Evolutionary conservation across 257 asterid genomes (phyloP).

Genomic region (Ehretia macrophylla): DNA sequence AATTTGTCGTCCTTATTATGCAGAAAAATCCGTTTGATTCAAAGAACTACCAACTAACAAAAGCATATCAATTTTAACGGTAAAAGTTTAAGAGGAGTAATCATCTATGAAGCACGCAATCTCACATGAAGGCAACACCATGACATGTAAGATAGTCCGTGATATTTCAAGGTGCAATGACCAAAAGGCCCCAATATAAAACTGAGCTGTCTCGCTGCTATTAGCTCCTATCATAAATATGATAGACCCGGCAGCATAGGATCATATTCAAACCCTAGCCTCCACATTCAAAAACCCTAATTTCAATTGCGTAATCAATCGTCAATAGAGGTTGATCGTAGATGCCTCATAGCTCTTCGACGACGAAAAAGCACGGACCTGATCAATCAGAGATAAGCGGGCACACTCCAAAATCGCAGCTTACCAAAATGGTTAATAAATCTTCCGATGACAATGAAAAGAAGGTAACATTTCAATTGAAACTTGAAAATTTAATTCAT

Average conservation of each 20-base stretch:
- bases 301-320: constrained; percentile 24
- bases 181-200: background rate
- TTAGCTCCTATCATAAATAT: background rate
- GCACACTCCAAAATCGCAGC: constrained; percentile 49
- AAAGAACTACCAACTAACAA: background rate
- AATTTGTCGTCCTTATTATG: no score
- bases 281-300: constrained; percentile 41
- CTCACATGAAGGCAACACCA: no score
- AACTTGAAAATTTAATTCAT: background rate
- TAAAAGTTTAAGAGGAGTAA: background rate
- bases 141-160: no score
- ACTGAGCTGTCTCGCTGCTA: background rate
- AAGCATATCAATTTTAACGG: constrained; percentile 7
- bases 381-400: constrained; percentile 50
- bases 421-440: constrained; percentile 38
- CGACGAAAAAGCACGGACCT: constrained; percentile 35
- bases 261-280: background rate
- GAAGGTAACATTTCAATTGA: constrained; percentile 27
- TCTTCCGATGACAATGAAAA: constrained; percentile 65
- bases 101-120: background rate
- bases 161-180: background rate
- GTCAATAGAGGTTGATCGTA: constrained; percentile 6
- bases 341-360: constrained; percentile 44
- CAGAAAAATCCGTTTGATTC: no score
- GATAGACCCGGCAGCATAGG: background rate